Base-by-base conservation (phyloP, 2,329 filamentous ascomycete species). In the Byssothecium circinans region DNA sequence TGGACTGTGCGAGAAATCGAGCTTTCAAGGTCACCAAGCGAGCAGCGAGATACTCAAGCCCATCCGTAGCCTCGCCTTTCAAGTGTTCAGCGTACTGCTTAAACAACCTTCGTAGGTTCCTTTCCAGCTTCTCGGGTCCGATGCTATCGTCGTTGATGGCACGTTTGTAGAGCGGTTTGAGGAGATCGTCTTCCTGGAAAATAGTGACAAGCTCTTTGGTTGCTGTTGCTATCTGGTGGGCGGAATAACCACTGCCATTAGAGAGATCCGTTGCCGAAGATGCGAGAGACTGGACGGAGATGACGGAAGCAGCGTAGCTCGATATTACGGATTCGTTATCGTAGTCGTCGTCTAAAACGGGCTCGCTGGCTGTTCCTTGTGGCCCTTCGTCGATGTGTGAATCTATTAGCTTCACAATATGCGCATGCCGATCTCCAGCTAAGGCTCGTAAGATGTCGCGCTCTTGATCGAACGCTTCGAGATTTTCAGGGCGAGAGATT, bases 181-280 rank as follows among this genome's bases (percentile, higher is more conserved):
- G 34, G 8, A 33, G 14, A 12, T 25, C 19, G 20, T 55, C 47
- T 2, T 46, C 34, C 25, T 44, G 33, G 12, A 52, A 45, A 6
- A 52, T 46, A 2, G 11, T 14, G 7, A 52, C 27, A 7, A 55
- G 41, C 27, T 52, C 47, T 15, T 41, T 41, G 3, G 52, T 55
- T 11, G 49, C 49, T 20, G 37, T 47, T 1, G 38, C 42, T 11
- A 55, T 52, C 15, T 54, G 45, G 12, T 27, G 37, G 17, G 43
- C 17, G 2, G 49, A 45, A 32, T 47, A 54, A 1, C 27, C 41
- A 33, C 52, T 52, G 11, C 35, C 27, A 37, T 38, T 48, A 4
- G 52, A 50, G 1, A 55, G 34, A 23, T 48, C 44, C 5, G 52
- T 52, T 14, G 43, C 46, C 7, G 49, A 47, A 7, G 52, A 52